phyloP scores from a whole-genome alignment of 2,329 filamentous ascomycete genomes.

The Colletotrichum musicola region DNA sequence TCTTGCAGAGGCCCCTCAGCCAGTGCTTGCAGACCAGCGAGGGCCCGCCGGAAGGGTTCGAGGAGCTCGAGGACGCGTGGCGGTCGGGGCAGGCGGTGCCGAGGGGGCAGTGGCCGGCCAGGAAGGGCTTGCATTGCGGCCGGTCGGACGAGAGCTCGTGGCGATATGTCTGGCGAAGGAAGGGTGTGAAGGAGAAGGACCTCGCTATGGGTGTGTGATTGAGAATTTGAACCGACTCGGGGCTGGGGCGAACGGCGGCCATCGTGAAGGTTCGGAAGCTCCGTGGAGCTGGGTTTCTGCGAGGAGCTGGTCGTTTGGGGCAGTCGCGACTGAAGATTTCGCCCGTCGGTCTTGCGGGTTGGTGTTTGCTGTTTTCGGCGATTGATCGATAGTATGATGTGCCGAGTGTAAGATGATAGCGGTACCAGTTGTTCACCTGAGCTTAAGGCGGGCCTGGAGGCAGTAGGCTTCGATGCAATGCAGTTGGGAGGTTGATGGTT shows the following conservation, averaged over 20 bases:
- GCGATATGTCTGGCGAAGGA: constrained; percentile 85
- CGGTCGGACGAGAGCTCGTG: constrained; percentile 85
- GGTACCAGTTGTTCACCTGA: background rate
- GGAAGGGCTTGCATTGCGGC: constrained; percentile 87
- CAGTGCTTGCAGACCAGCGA: constrained; percentile 98
- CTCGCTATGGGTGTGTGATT: constrained; percentile 68
- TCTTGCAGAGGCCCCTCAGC: constrained; percentile 96
- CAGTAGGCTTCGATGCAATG: background rate
- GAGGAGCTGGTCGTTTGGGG: background rate
- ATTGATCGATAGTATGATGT: background rate
- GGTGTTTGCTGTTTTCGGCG: background rate
- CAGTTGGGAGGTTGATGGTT: background rate
- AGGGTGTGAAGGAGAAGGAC: constrained; percentile 87
- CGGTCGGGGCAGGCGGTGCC: constrained; percentile 88
- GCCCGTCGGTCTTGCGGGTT: background rate
- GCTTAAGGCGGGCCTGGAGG: background rate
- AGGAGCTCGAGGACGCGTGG: constrained; percentile 67
- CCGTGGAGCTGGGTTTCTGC: background rate
- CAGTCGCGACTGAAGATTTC: background rate
- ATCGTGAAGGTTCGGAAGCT: constrained; percentile 40
- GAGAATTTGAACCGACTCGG: constrained; percentile 61
- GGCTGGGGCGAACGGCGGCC: constrained; percentile 44
- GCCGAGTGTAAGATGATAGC: background rate
- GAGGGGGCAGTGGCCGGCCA: constrained; percentile 87
- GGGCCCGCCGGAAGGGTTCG: constrained; percentile 65